phyloP scores from a whole-genome alignment of 352 stramenopile species.

The Blastocystis sp. region DNA sequence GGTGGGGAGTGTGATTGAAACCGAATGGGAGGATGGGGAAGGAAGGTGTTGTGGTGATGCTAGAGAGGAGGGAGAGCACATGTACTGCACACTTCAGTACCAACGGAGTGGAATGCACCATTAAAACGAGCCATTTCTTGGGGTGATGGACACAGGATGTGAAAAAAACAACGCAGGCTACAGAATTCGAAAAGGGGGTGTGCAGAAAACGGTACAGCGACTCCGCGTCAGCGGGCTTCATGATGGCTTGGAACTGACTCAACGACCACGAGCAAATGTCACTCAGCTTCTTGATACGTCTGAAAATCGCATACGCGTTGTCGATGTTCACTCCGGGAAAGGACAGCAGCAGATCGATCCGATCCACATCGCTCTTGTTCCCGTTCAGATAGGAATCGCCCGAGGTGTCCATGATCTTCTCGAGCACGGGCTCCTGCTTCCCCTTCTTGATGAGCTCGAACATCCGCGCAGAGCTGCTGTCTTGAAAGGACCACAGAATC shows the following conservation, averaged over 20 bases:
- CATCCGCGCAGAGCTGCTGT: slow-evolving; percentile 31
- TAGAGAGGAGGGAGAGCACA: no score
- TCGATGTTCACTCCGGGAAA: slow-evolving; percentile 38
- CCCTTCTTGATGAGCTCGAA: slow-evolving; percentile 58
- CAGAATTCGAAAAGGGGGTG: slow-evolving; percentile 45
- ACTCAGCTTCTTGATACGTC: slow-evolving; percentile 46
- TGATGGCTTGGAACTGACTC: slow-evolving; percentile 27
- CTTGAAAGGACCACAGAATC: slow-evolving; percentile 57
- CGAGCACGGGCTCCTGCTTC: slow-evolving; percentile 21
- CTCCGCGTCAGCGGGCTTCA: slow-evolving; percentile 26
- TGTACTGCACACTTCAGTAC: no score
- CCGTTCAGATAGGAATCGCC: slow-evolving; percentile 20
- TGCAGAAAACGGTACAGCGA: slow-evolving; percentile 51
- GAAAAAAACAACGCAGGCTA: no score
- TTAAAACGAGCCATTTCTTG: no score
- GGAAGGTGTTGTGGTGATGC: no score
- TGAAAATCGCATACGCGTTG: slow-evolving; percentile 58
- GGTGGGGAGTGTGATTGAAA: no score
- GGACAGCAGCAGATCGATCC: slow-evolving; percentile 24
- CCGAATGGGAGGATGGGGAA: no score
- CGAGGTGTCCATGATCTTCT: slow-evolving; percentile 8
- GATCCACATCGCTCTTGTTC: slow-evolving; percentile 56
- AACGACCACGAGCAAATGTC: slow-evolving; percentile 49
- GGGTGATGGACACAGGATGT: no score
- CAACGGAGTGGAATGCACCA: no score